A percentile compares a stretch with the other conserved stretches of the same genome.
Conservation (phyloP, 2,329 filamentous ascomycete species). For the Aspergillus luchuensis region DNA sequence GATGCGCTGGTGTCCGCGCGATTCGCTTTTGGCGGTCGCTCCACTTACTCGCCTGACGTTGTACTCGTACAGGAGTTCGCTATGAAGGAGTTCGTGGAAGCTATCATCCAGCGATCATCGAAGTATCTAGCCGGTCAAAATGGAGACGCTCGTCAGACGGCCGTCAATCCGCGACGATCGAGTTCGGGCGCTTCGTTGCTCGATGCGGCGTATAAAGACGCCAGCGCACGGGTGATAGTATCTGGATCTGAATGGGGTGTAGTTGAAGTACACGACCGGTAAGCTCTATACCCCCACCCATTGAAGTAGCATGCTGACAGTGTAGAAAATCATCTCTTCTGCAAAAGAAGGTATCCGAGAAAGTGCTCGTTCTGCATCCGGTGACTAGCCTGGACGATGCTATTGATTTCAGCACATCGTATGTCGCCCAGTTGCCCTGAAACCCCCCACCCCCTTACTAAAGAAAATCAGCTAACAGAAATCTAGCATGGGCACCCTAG, state of each 20-base stretch:
- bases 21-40: constrained; percentile 58
- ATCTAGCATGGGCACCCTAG: constrained; percentile 33
- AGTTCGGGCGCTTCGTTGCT: constrained; percentile 16
- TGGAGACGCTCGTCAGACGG: constrained; percentile 23
- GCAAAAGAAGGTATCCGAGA: constrained; percentile 45
- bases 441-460: too few relatives aligned
- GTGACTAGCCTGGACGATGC: constrained; percentile 58
- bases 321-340: constrained; percentile 30
- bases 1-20: constrained; percentile 55
- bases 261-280: constrained; percentile 33
- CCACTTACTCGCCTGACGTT: constrained; percentile 63
- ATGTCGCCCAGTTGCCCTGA: constrained; percentile 8
- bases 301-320: constrained; percentile 17
- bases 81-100: constrained; percentile 57
- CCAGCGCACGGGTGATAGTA: constrained; percentile 32
- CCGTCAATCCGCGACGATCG: constrained; percentile 18
- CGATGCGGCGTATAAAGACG: constrained; percentile 26
- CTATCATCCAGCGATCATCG: constrained; percentile 45
- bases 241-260: constrained; percentile 34
- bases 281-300: neutral
- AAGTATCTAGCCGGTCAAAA: constrained; percentile 28
- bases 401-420: constrained; percentile 50
- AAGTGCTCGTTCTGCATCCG: constrained; percentile 50
- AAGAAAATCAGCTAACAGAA: neutral
- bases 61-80: constrained; percentile 67